Conservation (phyloP, 1,284 basidiomycete genomes). For the Lentinus polychrous region DNA sequence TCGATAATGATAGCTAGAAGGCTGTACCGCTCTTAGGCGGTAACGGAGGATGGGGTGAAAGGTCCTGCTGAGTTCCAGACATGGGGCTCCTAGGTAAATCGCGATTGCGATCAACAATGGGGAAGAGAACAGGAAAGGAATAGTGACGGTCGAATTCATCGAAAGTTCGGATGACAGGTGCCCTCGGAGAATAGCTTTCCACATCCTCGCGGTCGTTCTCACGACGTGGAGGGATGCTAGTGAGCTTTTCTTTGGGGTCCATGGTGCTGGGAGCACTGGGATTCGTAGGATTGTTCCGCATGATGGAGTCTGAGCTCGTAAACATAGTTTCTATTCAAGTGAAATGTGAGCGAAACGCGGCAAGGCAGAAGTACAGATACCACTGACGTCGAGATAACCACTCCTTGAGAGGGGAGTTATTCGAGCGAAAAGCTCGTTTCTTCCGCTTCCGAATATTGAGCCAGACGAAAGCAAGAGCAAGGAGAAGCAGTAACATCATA, state of each 20-base stretch:
- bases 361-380: background rate
- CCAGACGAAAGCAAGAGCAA: conserved; percentile 11
- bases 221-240: background rate
- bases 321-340: conserved; percentile 22
- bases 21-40: background rate
- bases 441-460: conserved; percentile 12
- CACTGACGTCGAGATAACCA: conserved; percentile 17
- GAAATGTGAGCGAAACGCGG: background rate
- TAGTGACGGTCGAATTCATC: conserved; percentile 7
- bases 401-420: conserved; percentile 16
- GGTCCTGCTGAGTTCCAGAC: background rate
- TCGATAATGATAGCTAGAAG: too few relatives aligned
- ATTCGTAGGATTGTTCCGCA: conserved; percentile 28
- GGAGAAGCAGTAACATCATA: conserved; percentile 6
- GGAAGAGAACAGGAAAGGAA: background rate
- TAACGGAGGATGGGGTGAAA: background rate
- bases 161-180: conserved; percentile 5
- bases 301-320: conserved; percentile 35
- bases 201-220: background rate
- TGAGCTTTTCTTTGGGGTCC: conserved; percentile 10
- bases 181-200: background rate
- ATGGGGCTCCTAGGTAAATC: background rate
- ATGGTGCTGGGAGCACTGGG: conserved; percentile 15
- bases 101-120: background rate
- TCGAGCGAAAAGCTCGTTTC: conserved; percentile 5